Evolutionary conservation across 1,284 basidiomycete genomes (phyloP), one percentile per base, ranked within the genome.

Genomic region (Rhodotorula sp.): DNA sequence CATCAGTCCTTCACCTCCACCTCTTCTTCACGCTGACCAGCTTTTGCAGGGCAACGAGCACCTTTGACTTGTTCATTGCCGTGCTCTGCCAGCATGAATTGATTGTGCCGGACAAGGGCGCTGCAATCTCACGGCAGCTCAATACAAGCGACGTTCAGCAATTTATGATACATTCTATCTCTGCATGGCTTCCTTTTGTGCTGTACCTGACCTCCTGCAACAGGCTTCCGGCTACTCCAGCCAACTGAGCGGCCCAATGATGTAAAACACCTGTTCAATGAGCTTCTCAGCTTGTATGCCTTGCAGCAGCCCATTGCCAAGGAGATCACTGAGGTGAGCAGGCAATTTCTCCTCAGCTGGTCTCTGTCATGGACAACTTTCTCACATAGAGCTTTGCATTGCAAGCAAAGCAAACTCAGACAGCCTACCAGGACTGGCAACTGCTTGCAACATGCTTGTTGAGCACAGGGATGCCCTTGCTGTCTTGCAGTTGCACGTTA

Each of bases 401-500:
- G 8, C 23, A 27, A 14, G 19, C 45, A n/a, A n/a, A n/a, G n/a
- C n/a, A n/a, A n/a, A n/a, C n/a, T n/a, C n/a, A n/a, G n/a, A n/a
- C n/a, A n/a, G n/a, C n/a, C n/a, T 44, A 45, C 45, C 23, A 4
- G 62, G 70, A 17, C 63, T 75, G 17, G 23, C 60, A 17, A 58
- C 41, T 21, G 60, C 73, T 10, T 73, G 70, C 55, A 54, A 67
- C n/a, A 25, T 44, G 4, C 65, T 77, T 19, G 16, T 62, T n/a
- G 49, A 53, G 9, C 41, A 65, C n/a, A 49, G 62, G 19, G 58
- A 62, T 10, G 58, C 56, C 7, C 69, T 77, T 21, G 48, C 61
- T 2, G 54, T 70, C n/a, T 23, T 71, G 1, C 56, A 75, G 55
- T 44, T 71, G 23, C 68, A 77, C 21, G 48, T 67, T 42, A 60